Conservation (phyloP, 2,329 filamentous ascomycete species). For the Colletotrichum destructivum region DNA sequence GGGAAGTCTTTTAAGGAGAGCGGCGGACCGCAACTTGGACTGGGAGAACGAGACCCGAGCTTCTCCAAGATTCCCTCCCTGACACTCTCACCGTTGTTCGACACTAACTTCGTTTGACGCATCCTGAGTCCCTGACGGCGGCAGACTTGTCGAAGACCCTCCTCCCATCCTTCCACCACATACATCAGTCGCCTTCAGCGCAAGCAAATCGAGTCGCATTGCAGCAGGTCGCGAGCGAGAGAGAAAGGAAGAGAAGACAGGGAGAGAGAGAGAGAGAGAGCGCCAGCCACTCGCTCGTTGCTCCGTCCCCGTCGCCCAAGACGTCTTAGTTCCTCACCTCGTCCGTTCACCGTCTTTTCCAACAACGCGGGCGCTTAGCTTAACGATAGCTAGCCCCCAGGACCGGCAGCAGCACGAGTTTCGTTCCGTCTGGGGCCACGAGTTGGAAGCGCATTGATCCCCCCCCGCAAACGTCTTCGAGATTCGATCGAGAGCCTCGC, state of each 20-base stretch:
- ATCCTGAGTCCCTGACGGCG: slow-evolving; percentile 7
- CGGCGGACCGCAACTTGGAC: slow-evolving; percentile 20
- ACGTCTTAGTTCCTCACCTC: slow-evolving; percentile 9
- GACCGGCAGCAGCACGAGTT: too few species aligned
- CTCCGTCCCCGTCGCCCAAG: slow-evolving; percentile 2
- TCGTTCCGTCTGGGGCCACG: background rate
- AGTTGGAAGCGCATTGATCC: background rate
- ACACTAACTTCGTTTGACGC: too few species aligned
- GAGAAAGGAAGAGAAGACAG: background rate
- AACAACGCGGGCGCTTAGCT: background rate
- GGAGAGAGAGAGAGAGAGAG: background rate
- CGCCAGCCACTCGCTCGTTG: background rate
- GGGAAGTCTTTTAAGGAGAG: slow-evolving; percentile 4
- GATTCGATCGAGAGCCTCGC: slow-evolving; percentile 5
- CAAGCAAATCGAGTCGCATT: slow-evolving; percentile 22
- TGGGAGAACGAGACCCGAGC: slow-evolving; percentile 13
- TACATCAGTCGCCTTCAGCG: slow-evolving; percentile 2
- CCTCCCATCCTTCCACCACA: background rate
- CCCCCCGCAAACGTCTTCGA: background rate
- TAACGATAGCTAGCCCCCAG: slow-evolving; percentile 1
- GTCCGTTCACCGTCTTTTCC: slow-evolving; percentile 39
- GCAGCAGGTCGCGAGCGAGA: slow-evolving; percentile 15
- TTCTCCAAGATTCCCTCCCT: background rate
- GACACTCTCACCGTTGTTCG: background rate
- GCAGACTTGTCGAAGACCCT: background rate